Conservation (phyloP, 352 stramenopile species). For the Phytophthora niederhauseri region DNA sequence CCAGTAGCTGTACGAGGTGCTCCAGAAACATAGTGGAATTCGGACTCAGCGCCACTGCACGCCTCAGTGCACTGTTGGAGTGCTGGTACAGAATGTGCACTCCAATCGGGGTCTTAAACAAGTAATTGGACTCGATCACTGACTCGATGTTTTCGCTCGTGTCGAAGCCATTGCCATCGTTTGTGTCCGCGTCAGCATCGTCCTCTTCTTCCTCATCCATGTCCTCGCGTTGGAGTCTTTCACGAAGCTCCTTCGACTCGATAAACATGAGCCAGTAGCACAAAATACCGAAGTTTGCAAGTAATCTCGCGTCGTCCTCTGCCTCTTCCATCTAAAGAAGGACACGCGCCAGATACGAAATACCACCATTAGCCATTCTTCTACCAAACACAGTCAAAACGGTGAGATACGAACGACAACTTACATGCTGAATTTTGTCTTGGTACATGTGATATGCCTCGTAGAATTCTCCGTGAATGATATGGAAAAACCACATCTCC, state of each 20-base stretch:
- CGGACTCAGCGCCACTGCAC: slow-evolving; percentile 61
- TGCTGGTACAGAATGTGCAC: slow-evolving; percentile 81
- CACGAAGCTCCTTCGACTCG: slow-evolving; percentile 70
- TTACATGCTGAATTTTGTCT: slow-evolving; percentile 71
- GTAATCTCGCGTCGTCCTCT: slow-evolving; percentile 60
- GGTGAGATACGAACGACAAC: not conserved
- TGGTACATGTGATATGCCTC: slow-evolving; percentile 82
- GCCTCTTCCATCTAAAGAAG: slow-evolving; percentile 40
- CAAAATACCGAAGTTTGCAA: slow-evolving; percentile 76
- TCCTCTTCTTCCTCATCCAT: slow-evolving; percentile 35
- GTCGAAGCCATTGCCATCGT: slow-evolving; percentile 7
- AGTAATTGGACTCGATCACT: slow-evolving; percentile 60
- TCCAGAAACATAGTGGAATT: slow-evolving; percentile 69
- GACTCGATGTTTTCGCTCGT: slow-evolving; percentile 39
- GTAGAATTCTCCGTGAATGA: slow-evolving; percentile 78
- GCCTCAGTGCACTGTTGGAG: slow-evolving; percentile 53
- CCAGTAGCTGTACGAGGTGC: slow-evolving; percentile 75
- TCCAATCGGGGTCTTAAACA: slow-evolving; percentile 72
- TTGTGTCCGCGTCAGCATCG: slow-evolving; percentile 26
- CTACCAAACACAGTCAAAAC: not conserved
- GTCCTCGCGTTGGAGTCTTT: slow-evolving; percentile 46
- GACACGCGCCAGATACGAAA: not conserved
- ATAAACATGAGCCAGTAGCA: slow-evolving; percentile 88
- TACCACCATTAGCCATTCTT: not conserved
- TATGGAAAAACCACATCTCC: slow-evolving; percentile 75